These are phyloP conservation scores for Dictyostelium capitatum DNA, from an alignment of 78 protist genomes.

Conservation along the genomic window DNA sequence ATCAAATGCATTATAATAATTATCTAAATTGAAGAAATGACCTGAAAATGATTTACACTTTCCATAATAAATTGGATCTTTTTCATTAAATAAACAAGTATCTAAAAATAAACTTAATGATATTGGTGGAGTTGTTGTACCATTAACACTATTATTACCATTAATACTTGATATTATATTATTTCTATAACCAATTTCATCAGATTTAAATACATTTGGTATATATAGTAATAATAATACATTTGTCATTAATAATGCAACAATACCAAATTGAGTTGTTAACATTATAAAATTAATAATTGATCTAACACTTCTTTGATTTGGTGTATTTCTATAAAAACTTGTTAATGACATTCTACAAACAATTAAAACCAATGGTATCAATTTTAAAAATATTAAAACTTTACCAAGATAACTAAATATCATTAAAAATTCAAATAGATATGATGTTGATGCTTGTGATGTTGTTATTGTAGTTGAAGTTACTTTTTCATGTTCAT, in stretches of 20 bases:
- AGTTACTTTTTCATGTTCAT: not conserved
- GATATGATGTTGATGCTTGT: not conserved
- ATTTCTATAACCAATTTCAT: not conserved
- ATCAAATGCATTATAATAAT: not conserved
- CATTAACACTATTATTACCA: not conserved
- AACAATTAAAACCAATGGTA: not conserved
- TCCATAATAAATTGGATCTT: not conserved
- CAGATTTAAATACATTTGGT: not conserved
- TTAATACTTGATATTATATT: not conserved
- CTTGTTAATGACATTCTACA: not conserved
- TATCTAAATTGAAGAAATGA: not conserved
- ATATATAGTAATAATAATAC: not conserved
- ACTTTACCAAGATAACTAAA: not conserved
- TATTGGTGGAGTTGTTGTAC: too few relatives aligned
- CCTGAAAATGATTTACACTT: not conserved
- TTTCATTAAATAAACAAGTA: not conserved
- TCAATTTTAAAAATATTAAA: not conserved
- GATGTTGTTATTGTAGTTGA: too few relatives aligned
- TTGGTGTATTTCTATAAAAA: not conserved
- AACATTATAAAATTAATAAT: not conserved
- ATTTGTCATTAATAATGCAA: not conserved
- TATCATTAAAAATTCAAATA: not conserved
- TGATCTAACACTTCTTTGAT: not conserved
- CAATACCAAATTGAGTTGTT: not conserved
- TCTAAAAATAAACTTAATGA: not conserved